phyloP scores from a whole-genome alignment of 2,329 filamentous ascomycete genomes.

The Alternaria brassicae region DNA sequence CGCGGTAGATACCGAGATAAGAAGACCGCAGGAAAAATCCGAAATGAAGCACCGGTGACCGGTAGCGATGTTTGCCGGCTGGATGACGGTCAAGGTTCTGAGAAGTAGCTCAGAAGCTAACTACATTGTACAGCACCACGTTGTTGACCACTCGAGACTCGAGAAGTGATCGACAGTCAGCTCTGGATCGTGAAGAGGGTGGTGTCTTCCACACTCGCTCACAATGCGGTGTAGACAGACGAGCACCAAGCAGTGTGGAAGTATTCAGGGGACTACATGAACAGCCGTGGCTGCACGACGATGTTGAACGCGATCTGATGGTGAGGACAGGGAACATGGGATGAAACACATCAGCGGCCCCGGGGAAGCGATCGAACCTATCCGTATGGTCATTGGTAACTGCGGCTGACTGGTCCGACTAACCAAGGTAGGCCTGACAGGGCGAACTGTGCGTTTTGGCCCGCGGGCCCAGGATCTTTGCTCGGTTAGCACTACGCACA shows the following conservation, averaged over 20 bases:
- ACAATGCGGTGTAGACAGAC: constrained; percentile 8
- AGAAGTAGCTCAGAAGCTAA: neutral
- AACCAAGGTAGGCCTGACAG: constrained; percentile 21
- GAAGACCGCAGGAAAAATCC: neutral
- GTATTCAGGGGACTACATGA: constrained; percentile 1
- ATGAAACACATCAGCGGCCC: constrained; percentile 12
- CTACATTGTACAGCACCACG: neutral
- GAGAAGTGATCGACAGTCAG: constrained; percentile 8
- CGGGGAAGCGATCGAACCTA: constrained; percentile 16
- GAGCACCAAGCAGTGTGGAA: neutral
- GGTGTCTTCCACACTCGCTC: neutral
- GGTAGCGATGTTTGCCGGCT: constrained; percentile 2
- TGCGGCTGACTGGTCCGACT: constrained; percentile 6
- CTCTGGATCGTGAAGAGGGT: neutral
- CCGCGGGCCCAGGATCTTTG: constrained; percentile 5
- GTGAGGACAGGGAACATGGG: constrained; percentile 19
- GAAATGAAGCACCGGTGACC: neutral
- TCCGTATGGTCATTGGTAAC: constrained; percentile 16
- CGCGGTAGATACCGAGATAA: neutral
- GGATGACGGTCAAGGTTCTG: neutral
- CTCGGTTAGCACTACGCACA: neutral
- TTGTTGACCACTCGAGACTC: neutral
- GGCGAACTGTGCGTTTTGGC: constrained; percentile 12
- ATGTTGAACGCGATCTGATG: constrained; percentile 13
- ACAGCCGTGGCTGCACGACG: constrained; percentile 11